A percentile compares a stretch with the other conserved stretches of the same genome.
phyloP scores from a whole-genome alignment of 164 flowering plant species.

The Nymphaea thermarum region DNA sequence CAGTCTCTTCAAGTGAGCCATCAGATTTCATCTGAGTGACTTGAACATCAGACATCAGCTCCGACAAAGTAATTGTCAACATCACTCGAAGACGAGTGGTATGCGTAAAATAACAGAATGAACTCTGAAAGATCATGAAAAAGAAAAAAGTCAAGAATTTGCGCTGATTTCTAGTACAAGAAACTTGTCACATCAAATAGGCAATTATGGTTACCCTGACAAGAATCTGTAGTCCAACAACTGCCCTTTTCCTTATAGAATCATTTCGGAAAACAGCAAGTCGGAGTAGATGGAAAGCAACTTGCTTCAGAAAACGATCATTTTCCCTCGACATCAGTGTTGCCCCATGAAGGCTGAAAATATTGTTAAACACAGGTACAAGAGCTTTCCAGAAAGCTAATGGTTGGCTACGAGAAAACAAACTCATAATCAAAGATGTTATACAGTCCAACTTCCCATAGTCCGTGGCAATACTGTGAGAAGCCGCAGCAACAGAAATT shows the following conservation, averaged over 20 bases:
- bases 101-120: slow-evolving; percentile 71
- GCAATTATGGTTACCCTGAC: slow-evolving; percentile 49
- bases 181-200: neutral
- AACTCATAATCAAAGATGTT: slow-evolving; percentile 69
- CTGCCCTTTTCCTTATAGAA: slow-evolving; percentile 79
- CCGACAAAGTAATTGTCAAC: slow-evolving; percentile 93
- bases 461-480: slow-evolving; percentile 83
- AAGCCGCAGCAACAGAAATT: slow-evolving; percentile 65
- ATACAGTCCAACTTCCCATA: slow-evolving; percentile 95
- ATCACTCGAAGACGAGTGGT: slow-evolving; percentile 88
- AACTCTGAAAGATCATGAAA: slow-evolving; percentile 54
- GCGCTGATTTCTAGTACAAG: neutral
- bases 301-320: slow-evolving; percentile 94
- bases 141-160: slow-evolving; percentile 3
- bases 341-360: slow-evolving; percentile 86
- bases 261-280: slow-evolving; percentile 91
- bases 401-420: slow-evolving; percentile 83
- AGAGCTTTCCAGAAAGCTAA: slow-evolving; percentile 78
- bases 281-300: slow-evolving; percentile 92
- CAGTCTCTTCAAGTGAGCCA: slow-evolving; percentile 93
- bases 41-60: slow-evolving; percentile 97
- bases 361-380: slow-evolving; percentile 68
- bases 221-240: slow-evolving; percentile 84
- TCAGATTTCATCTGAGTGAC: slow-evolving; percentile 93
- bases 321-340: slow-evolving; percentile 93